These are phyloP conservation scores for Plicaturopsis crispa DNA, from an alignment of 768 basidiomycete genomes.

Conservation along the genomic window DNA sequence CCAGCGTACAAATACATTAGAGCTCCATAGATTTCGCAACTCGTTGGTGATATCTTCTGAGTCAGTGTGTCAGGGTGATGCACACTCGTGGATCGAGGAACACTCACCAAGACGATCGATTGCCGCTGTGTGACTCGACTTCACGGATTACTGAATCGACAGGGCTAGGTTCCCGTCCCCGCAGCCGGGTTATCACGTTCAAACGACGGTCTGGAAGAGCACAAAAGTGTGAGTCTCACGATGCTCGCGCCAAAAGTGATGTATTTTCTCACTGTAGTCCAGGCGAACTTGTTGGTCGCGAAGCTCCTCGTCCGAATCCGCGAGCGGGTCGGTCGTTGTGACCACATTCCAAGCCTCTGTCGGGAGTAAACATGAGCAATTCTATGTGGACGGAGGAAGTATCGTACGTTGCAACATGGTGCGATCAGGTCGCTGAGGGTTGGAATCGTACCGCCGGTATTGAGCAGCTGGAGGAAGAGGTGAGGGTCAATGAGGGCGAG, in stretches of 20 bases:
- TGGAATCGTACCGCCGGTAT: too few relatives aligned
- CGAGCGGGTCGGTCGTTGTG: conserved; percentile 54
- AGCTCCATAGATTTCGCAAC: too few relatives aligned
- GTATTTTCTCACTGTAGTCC: conserved; percentile 68
- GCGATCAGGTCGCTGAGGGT: conserved; percentile 23
- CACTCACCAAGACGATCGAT: too few relatives aligned
- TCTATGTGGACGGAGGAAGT: not conserved
- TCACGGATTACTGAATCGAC: too few relatives aligned
- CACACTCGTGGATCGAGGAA: too few relatives aligned
- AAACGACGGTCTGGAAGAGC: conserved; percentile 38
- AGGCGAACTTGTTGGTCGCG: conserved; percentile 52
- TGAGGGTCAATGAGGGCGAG: too few relatives aligned
- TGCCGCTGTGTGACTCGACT: too few relatives aligned
- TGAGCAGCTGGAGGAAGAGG: too few relatives aligned
- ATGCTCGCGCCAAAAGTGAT: too few relatives aligned
- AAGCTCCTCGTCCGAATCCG: conserved; percentile 68
- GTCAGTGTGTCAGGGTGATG: too few relatives aligned
- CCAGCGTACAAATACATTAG: too few relatives aligned
- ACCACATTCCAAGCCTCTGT: conserved; percentile 72
- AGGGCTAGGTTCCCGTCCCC: conserved; percentile 42
- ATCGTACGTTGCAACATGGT: conserved; percentile 63
- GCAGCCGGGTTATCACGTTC: conserved; percentile 43
- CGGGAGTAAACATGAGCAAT: conserved; percentile 6
- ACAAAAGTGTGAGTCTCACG: conserved; percentile 1
- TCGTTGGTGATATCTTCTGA: too few relatives aligned